A percentile compares a stretch with the other conserved stretches of the same genome.
These are phyloP conservation scores for Collybiopsis luxurians DNA, from an alignment of 768 basidiomycete species.

Conservation along the genomic window DNA sequence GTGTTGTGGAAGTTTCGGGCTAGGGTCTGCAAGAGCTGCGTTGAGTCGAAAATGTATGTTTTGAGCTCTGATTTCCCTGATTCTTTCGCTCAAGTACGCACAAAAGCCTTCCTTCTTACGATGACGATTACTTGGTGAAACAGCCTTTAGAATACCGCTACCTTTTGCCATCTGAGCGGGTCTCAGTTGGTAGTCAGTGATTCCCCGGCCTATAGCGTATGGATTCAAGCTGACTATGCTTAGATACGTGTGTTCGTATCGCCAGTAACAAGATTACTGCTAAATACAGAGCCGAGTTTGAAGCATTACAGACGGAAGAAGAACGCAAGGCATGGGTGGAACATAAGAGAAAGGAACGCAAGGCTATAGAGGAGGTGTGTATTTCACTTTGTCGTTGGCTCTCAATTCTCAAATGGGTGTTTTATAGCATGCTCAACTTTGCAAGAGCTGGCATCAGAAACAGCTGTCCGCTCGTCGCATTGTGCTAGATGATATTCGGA, in stretches of 20 bases:
- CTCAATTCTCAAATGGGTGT: not conserved
- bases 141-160: too few species aligned
- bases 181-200: not conserved
- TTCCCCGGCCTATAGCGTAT: too few species aligned
- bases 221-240: too few species aligned
- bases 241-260: too few species aligned
- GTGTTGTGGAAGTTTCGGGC: constrained; percentile 26
- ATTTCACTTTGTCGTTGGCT: not conserved
- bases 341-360: not conserved
- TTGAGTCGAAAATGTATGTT: constrained; percentile 11
- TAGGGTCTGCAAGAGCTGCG: constrained; percentile 29
- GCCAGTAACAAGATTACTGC: not conserved
- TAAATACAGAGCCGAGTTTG: not conserved
- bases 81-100: too few species aligned
- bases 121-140: too few species aligned
- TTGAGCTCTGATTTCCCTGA: constrained; percentile 15
- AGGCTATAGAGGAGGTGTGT: not conserved
- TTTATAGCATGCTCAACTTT: not conserved
- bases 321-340: too few species aligned
- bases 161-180: not conserved
- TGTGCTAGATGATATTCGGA: not conserved
- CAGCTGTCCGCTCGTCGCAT: too few species aligned
- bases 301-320: not conserved
- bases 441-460: not conserved
- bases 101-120: too few species aligned